A percentile compares a stretch with the other conserved stretches of the same genome.
Evolutionary conservation across 2,329 filamentous ascomycete species (phyloP).

Genomic region (Nothophoma quercina): DNA sequence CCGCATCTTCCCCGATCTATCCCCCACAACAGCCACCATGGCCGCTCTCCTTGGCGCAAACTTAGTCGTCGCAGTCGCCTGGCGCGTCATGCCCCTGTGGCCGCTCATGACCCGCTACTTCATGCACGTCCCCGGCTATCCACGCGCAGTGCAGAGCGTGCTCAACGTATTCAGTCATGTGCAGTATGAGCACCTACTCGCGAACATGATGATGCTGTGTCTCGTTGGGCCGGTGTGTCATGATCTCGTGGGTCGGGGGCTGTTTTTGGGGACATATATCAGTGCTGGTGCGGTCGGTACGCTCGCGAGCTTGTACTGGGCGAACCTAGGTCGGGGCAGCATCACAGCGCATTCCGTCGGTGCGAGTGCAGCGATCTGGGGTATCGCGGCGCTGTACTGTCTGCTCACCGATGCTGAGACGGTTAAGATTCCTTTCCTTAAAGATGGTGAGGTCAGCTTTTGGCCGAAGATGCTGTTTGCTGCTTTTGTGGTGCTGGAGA

Average conservation of each 20-base stretch:
- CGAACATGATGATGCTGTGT: slow-evolving; percentile 72
- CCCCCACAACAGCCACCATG: slow-evolving; percentile 57
- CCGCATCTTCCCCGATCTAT: slow-evolving; percentile 46
- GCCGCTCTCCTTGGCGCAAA: slow-evolving; percentile 68
- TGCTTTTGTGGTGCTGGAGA: slow-evolving; percentile 37
- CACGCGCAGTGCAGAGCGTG: slow-evolving; percentile 67
- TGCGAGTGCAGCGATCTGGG: slow-evolving; percentile 46
- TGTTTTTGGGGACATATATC: slow-evolving; percentile 47
- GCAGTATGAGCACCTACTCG: slow-evolving; percentile 60
- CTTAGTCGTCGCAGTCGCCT: slow-evolving; percentile 62
- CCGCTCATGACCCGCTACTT: slow-evolving; percentile 69
- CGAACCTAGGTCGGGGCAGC: slow-evolving; percentile 39
- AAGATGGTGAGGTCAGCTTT: slow-evolving; percentile 36
- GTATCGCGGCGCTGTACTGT: slow-evolving; percentile 39
- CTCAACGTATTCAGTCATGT: slow-evolving; percentile 76
- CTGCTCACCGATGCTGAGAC: slow-evolving; percentile 42
- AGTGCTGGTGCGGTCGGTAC: slow-evolving; percentile 45
- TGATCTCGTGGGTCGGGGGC: slow-evolving; percentile 46
- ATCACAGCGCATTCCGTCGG: slow-evolving; percentile 43
- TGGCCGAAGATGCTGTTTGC: slow-evolving; percentile 42
- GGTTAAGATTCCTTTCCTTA: slow-evolving; percentile 42
- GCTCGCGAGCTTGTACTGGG: slow-evolving; percentile 41
- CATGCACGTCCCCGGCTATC: slow-evolving; percentile 58
- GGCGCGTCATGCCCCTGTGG: slow-evolving; percentile 73
- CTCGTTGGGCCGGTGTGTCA: slow-evolving; percentile 65